A percentile compares a stretch with the other conserved stretches of the same genome.
These are phyloP conservation scores for Pestalotiopsis sp. DNA, from an alignment of 2,329 filamentous ascomycete genomes.

Conservation along the genomic window DNA sequence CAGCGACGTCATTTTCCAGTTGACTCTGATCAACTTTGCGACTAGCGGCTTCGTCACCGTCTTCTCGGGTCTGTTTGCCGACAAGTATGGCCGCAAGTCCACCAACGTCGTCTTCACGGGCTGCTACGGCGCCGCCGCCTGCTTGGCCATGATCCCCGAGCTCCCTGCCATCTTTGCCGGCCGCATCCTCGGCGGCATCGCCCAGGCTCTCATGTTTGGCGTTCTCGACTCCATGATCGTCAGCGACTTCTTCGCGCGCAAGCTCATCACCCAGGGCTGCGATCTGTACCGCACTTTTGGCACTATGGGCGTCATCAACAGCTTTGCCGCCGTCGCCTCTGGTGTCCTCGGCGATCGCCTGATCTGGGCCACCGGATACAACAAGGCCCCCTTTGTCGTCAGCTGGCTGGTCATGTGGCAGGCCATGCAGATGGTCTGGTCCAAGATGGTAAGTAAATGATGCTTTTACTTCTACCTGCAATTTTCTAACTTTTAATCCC, in stretches of 20 bases:
- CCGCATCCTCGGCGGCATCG: conserved; percentile 55
- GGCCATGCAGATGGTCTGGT: conserved; percentile 47
- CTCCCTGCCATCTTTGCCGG: conserved; percentile 51
- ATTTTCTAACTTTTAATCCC: neutral
- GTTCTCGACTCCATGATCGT: conserved; percentile 65
- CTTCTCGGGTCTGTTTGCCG: conserved; percentile 39
- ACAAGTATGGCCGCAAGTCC: conserved; percentile 49
- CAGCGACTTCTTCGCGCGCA: conserved; percentile 50
- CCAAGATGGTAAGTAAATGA: conserved; percentile 44
- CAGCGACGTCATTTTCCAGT: conserved; percentile 26
- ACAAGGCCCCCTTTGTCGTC: conserved; percentile 54
- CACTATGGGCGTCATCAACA: conserved; percentile 53
- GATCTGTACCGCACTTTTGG: conserved; percentile 48
- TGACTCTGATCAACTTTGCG: conserved; percentile 50
- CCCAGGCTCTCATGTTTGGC: conserved; percentile 58
- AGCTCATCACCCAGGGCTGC: conserved; percentile 40
- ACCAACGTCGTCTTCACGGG: conserved; percentile 57
- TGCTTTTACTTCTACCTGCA: neutral
- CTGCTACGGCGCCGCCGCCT: conserved; percentile 52
- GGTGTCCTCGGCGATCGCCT: conserved; percentile 55
- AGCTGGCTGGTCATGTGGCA: conserved; percentile 40
- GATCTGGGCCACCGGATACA: conserved; percentile 47
- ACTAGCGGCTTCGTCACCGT: conserved; percentile 47
- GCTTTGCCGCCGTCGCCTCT: conserved; percentile 54
- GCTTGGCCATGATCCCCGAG: conserved; percentile 48